phyloP scores from a whole-genome alignment of 2,329 filamentous ascomycete genomes.

The Daldinia sp. region DNA sequence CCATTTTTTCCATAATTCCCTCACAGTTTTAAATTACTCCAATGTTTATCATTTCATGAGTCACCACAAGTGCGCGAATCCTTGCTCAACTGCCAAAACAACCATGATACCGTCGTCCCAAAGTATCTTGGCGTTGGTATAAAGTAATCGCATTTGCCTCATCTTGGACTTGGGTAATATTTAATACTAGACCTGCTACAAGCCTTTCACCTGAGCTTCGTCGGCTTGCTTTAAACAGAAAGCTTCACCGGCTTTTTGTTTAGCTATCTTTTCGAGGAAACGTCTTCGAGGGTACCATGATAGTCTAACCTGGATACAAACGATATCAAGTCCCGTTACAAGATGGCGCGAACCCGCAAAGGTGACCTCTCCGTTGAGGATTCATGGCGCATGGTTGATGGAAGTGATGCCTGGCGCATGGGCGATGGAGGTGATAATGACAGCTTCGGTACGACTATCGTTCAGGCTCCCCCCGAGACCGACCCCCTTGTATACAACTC shows the following conservation, averaged over 20 bases:
- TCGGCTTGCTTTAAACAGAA: neutral
- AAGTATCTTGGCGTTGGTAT: constrained; percentile 33
- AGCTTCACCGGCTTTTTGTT: neutral
- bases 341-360: constrained; percentile 40
- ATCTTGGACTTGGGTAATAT: neutral
- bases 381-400: constrained; percentile 69
- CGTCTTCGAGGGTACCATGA: neutral
- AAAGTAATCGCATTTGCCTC: constrained; percentile 22
- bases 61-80: neutral
- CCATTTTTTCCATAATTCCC: neutral
- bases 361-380: constrained; percentile 55
- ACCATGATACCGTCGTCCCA: neutral
- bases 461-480: constrained; percentile 56
- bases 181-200: neutral
- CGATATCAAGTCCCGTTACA: neutral
- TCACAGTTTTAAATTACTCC: neutral
- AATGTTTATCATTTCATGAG: neutral
- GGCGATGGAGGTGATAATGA: constrained; percentile 67
- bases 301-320: constrained; percentile 1
- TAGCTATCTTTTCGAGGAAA: neutral
- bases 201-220: no score
- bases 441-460: constrained; percentile 65
- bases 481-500: constrained; percentile 53
- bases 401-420: constrained; percentile 67
- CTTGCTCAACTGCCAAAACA: neutral